Evolutionary conservation across 2,329 filamentous ascomycete genomes (phyloP).

Genomic region (Moelleriella libera): DNA sequence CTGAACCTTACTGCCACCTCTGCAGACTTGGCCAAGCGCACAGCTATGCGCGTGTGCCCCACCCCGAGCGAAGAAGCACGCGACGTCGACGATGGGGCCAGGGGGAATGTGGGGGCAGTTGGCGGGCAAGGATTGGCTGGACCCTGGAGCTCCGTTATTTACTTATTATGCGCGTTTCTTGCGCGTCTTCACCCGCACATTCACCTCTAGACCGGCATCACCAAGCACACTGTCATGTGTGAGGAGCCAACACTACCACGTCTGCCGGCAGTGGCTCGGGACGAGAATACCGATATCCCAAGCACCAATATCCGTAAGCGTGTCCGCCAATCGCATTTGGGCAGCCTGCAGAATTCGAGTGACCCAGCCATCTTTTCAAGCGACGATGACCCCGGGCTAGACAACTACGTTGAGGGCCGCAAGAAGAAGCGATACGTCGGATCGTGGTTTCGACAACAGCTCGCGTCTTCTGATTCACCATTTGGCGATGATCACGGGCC

Average conservation of each 20-base stretch:
- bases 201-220: too few species aligned
- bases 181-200: not conserved
- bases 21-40: too few species aligned
- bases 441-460: conserved; percentile 52
- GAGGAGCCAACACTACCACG: conserved; percentile 27
- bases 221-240: conserved; percentile 18
- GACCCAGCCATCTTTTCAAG: conserved; percentile 60
- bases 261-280: conserved; percentile 23
- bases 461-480: conserved; percentile 32
- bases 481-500: conserved; percentile 20
- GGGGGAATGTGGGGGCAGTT: not conserved
- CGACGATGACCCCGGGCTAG: conserved; percentile 53
- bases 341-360: conserved; percentile 42
- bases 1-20: too few species aligned
- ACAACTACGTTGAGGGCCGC: conserved; percentile 45
- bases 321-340: conserved; percentile 14
- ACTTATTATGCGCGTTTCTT: not conserved
- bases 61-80: not conserved
- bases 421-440: conserved; percentile 51
- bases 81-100: not conserved
- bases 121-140: not conserved
- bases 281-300: conserved; percentile 23
- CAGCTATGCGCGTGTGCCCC: too few species aligned
- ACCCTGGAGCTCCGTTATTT: not conserved
- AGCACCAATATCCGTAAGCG: conserved; percentile 25